phyloP scores from a whole-genome alignment of 164 flowering plant genomes.

The Annona squamosa region DNA sequence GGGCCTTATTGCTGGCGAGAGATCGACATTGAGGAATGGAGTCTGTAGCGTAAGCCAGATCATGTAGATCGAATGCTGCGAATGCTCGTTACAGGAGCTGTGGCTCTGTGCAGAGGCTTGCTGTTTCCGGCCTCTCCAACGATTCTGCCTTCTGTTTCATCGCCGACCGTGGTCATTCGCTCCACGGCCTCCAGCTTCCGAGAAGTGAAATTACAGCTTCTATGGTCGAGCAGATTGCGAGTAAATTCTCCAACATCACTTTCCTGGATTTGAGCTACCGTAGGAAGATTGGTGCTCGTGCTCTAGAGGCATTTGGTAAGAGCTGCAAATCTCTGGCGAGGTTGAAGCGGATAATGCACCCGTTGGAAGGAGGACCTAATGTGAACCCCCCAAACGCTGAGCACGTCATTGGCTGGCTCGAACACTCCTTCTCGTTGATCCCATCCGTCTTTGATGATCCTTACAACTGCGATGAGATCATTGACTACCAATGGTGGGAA shows the following conservation, averaged over 20 bases:
- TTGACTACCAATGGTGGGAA: conserved; percentile 41
- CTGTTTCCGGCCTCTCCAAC: conserved; percentile 32
- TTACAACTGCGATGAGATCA: conserved; percentile 22
- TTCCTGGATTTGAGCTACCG: conserved; percentile 61
- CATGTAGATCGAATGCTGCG: conserved; percentile 47
- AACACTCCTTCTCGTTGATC: conserved; percentile 32
- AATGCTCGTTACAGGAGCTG: conserved; percentile 51
- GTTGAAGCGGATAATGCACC: conserved; percentile 53
- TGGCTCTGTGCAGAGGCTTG: conserved; percentile 56
- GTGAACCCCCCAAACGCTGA: conserved; percentile 27
- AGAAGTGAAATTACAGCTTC: conserved; percentile 52
- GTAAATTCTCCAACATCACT: conserved; percentile 37
- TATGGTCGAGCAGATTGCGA: conserved; percentile 44
- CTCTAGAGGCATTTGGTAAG: conserved; percentile 55
- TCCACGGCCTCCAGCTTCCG: conserved; percentile 45
- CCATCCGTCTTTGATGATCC: conserved; percentile 46
- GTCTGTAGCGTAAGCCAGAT: conserved; percentile 29
- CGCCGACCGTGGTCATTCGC: conserved; percentile 58
- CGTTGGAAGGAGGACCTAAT: conserved; percentile 31
- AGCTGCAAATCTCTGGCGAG: conserved; percentile 43
- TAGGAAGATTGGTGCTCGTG: conserved; percentile 34
- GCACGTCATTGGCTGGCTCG: conserved; percentile 48
- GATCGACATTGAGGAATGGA: conserved; percentile 84
- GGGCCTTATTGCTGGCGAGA: conserved; percentile 98
- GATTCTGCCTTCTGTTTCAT: conserved; percentile 41